Evolutionary conservation across 139 green algal genomes (phyloP).

Genomic region (Volvox reticuliferus): DNA sequence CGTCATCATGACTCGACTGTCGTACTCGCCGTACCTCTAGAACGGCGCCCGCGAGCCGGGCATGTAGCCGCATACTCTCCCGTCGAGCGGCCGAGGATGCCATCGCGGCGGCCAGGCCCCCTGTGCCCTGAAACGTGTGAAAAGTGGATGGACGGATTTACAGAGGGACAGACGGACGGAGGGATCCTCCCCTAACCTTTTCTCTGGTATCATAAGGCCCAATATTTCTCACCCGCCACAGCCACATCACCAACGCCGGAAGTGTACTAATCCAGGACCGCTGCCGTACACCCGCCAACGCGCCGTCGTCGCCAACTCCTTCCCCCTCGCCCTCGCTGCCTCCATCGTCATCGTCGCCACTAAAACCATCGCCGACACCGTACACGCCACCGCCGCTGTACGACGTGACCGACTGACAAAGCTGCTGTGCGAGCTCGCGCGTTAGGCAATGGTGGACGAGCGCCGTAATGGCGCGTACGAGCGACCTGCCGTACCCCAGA

Average conservation of each 20-base stretch:
- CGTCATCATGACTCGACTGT: neutral
- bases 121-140: slow-evolving; percentile 32
- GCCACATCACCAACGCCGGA: slow-evolving; percentile 28
- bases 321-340: neutral
- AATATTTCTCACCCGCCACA: slow-evolving; percentile 25
- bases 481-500: slow-evolving; percentile 19
- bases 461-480: neutral
- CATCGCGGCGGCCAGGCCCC: neutral
- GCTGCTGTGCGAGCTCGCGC: neutral
- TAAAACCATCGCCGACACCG: neutral
- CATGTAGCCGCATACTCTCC: slow-evolving; percentile 14
- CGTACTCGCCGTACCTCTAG: neutral
- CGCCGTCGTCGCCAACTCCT: neutral
- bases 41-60: slow-evolving; percentile 1
- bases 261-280: neutral
- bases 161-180: too few species aligned
- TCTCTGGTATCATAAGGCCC: too few species aligned
- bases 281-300: neutral
- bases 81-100: neutral
- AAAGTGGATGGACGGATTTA: too few species aligned
- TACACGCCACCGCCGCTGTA: neutral
- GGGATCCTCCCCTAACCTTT: too few species aligned
- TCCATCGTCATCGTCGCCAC: neutral
- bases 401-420: neutral
- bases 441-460: slow-evolving; percentile 38